Evolutionary conservation across 257 asterid genomes (phyloP).

Genomic region (Voacanga thouarsii): DNA sequence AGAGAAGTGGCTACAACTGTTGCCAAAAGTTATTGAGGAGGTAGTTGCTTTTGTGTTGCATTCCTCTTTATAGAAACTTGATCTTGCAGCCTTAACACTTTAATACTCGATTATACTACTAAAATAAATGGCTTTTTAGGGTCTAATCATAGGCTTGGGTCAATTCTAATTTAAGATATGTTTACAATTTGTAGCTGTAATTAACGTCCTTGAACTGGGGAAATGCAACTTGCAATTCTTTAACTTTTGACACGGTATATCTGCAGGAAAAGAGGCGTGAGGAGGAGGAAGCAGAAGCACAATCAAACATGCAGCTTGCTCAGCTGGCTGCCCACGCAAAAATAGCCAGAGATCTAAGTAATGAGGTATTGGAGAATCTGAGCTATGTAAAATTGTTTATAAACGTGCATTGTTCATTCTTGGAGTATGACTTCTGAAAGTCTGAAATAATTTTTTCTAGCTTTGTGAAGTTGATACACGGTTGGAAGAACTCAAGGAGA

Average conservation of each 20-base stretch:
- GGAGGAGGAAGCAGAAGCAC: constrained; percentile 82
- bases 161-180: neutral
- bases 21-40: constrained; percentile 94
- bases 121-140: neutral
- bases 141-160: neutral
- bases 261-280: constrained; percentile 70
- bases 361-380: constrained; percentile 46
- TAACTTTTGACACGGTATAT: neutral
- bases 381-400: neutral
- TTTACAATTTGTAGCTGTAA: neutral
- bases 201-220: neutral
- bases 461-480: constrained; percentile 60
- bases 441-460: constrained; percentile 34
- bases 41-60: constrained; percentile 30
- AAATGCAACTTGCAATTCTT: neutral
- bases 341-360: constrained; percentile 64
- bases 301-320: constrained; percentile 43
- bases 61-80: neutral
- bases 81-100: neutral
- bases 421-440: neutral
- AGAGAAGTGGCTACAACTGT: constrained; percentile 85
- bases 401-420: neutral
- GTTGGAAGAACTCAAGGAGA: constrained; percentile 76
- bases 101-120: neutral
- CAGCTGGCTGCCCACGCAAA: constrained; percentile 75